Base-by-base conservation (phyloP, 2,329 filamentous ascomycete species). In the Epichloe amarillans region DNA sequence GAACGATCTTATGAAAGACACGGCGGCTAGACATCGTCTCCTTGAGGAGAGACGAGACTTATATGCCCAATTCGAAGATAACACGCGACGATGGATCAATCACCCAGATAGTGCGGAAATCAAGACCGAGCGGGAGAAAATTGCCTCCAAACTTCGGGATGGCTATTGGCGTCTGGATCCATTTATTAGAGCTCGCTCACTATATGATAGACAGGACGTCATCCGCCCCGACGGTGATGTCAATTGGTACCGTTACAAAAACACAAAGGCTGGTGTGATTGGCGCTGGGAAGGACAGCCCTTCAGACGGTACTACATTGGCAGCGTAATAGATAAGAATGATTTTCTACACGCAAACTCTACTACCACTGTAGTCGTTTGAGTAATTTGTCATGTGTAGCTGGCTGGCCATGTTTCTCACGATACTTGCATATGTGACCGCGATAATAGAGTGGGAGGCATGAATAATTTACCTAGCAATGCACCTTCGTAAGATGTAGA, bases 141-240 rank as follows among this genome's bases (percentile, higher is more conserved):
- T 93, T 30, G 83, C 86, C 2, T 74, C 74, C 47, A 69, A 77
- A 55, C 63, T 97, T 58, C 75, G 75, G 54, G 73, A 76, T 46
- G 86, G 86, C 58, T 98, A 97, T 70, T 98, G 93, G 91, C 75
- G 76, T 39, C 67, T 96, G 49, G 93, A 98, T 68, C 88, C 88
- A 0, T 95, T 91, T 64, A 65, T 97, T 33, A 76, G 93, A 39
- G 88, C 90, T 12, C 77, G 84, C 60, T 86, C 83, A n/a, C 68
- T 88, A 54, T 96, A 95, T 60, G 93, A 98, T 65, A 79, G 93
- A 53, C 76, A 75, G 12, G 87, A 89, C 1, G 71, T 93, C 53
- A 74, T 97, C 44, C 70, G 78, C 53, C 68, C 73, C 1, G 80
- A 73, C 11, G 90, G 89, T 1, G 75, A 75, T 61, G 68, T 91